A percentile compares a stretch with the other conserved stretches of the same genome.
These are phyloP conservation scores for Lactuca saligna DNA, from an alignment of 129 eudicot genomes.

Conservation along the genomic window DNA sequence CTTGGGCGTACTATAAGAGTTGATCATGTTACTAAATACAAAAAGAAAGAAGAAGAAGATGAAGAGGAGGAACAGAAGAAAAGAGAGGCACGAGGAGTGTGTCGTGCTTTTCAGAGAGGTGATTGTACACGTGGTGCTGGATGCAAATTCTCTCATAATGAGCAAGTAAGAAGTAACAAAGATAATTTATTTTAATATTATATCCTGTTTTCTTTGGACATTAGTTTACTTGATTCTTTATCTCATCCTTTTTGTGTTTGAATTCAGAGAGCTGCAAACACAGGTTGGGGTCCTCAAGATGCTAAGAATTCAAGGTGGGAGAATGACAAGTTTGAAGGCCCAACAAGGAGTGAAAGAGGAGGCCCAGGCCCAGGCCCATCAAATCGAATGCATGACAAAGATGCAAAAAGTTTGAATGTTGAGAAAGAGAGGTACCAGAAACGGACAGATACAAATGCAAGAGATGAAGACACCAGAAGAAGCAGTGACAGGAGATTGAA, in stretches of 20 bases:
- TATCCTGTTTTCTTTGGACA: background rate
- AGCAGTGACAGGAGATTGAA: slow-evolving; percentile 17
- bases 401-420: slow-evolving; percentile 29
- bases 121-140: slow-evolving; percentile 86
- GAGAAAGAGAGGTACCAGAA: slow-evolving; percentile 23
- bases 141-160: slow-evolving; percentile 90
- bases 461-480: slow-evolving; percentile 41
- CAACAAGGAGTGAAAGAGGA: slow-evolving; percentile 31
- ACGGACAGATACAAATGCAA: slow-evolving; percentile 26
- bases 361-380: slow-evolving; percentile 23
- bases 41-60: slow-evolving; percentile 90
- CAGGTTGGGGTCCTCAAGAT: slow-evolving; percentile 94
- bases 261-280: slow-evolving; percentile 90
- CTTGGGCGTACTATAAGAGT: slow-evolving; percentile 85
- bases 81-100: slow-evolving; percentile 90
- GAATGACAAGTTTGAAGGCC: slow-evolving; percentile 47
- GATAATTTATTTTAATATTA: background rate
- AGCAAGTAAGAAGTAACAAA: slow-evolving; percentile 51
- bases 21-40: slow-evolving; percentile 80
- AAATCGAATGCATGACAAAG: slow-evolving; percentile 31
- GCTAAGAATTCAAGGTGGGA: slow-evolving; percentile 59
- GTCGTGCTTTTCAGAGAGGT: slow-evolving; percentile 95
- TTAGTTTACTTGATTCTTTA: background rate
- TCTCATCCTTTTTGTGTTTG: background rate
- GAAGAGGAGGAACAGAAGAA: slow-evolving; percentile 71